Evolutionary conservation across 257 asterid genomes (phyloP), one percentile per base, ranked within the genome.

Genomic region (Henckelia pumila): DNA sequence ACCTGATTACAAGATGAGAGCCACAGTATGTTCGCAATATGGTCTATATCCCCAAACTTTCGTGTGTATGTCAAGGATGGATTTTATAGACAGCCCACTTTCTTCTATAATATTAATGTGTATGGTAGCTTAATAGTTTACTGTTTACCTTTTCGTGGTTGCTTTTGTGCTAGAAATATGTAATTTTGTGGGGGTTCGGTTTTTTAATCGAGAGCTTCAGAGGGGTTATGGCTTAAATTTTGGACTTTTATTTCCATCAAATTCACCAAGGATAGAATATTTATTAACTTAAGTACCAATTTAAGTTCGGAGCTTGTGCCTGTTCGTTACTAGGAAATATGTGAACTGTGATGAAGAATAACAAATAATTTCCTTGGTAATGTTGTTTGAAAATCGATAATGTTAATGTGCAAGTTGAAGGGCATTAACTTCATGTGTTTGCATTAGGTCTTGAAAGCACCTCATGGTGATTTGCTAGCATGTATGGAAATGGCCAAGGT

Each of bases 401-500:
- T 37, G 22, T 58, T 3, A 33, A 24, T 52, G 23, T 66, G 20
- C n/a, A 71, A 24, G 35, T 5, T 6, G 2, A 20, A 9, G 11
- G 56, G 53, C 55, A 32, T 22, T 80, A n/a, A 77, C 63, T 8
- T 60, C 40, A 56, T n/a, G 77, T 73, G 20, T 56, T 40, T 72
- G 72, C 30, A 61, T 67, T 71, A 91, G 99, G 89, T 94, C 71
- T 77, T 94, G 76, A 87, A 85, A 84, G 97, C 99, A 17, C 97
- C 96, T 37, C 85, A 86, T 77, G 92, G 95, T 59, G 91, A 94
- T 84, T 69, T 94, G 71, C 73, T 83, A 75, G 73, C 95, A 14
- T 94, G 99, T 88, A 83, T 94, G 91, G 97, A 94, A 82, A 86
- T 91, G 96, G 99, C 96, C 60, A 94, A 94, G 97, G 99, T 94